phyloP scores from a whole-genome alignment of 2,329 filamentous ascomycete genomes.

The Lecanicillium sp. region DNA sequence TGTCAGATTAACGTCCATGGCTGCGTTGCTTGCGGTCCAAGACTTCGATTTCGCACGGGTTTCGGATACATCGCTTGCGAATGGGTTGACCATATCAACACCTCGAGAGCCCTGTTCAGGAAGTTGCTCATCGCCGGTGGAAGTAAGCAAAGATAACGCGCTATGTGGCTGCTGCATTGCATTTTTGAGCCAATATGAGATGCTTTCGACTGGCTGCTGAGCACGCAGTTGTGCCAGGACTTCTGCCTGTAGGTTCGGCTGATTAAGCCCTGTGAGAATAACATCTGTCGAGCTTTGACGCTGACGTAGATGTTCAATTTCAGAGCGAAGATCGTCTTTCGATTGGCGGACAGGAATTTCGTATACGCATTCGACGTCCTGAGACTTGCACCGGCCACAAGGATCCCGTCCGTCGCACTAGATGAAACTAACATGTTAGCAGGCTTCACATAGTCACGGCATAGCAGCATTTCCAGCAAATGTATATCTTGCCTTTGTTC shows the following conservation, averaged over 20 bases:
- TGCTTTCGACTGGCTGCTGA: constrained; percentile 44
- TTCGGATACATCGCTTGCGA: too few species aligned
- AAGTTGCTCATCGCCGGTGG: too few species aligned
- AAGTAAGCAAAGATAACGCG: too few species aligned
- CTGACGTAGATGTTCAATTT: constrained; percentile 48
- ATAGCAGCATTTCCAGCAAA: background rate
- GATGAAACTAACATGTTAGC: constrained; percentile 1
- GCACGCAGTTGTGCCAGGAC: constrained; percentile 42
- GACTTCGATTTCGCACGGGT: too few species aligned
- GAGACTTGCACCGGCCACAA: constrained; percentile 44
- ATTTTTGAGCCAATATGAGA: constrained; percentile 30
- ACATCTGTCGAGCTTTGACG: constrained; percentile 46
- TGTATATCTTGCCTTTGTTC: constrained; percentile 42
- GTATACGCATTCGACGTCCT: constrained; percentile 49
- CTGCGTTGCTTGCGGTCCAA: too few species aligned
- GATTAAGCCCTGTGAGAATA: constrained; percentile 44
- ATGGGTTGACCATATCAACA: constrained; percentile 17
- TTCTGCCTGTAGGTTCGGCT: constrained; percentile 42
- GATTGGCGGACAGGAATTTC: constrained; percentile 54
- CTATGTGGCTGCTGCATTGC: too few species aligned
- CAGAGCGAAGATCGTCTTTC: constrained; percentile 51
- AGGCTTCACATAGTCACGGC: constrained; percentile 1
- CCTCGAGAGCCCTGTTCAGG: too few species aligned
- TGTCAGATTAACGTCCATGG: too few species aligned
- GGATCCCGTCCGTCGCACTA: constrained; percentile 52